Evolutionary conservation across 2,329 filamentous ascomycete genomes (phyloP), one percentile per base, ranked within the genome.

Genomic region (Paramyrothecium sp.): DNA sequence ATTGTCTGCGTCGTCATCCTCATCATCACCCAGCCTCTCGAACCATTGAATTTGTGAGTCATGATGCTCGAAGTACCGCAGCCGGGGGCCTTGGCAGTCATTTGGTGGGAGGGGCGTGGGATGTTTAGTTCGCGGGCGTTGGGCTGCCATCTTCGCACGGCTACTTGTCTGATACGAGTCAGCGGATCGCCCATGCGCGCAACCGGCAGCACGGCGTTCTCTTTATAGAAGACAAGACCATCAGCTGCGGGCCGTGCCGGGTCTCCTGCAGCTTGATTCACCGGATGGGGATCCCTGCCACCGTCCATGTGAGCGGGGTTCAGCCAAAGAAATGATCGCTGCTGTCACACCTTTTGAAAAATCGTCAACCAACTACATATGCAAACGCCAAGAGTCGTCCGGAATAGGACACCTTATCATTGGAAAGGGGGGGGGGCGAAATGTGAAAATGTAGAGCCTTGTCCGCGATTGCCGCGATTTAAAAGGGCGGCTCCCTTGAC

Each of bases 11-110:
- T 55, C 56, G 8, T 52, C 56, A 7, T 63, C 55, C 7, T 56
- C 17, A 34, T 56, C 46, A 10, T 52, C 41, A 21, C 57, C 55
- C 7, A 65, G 49, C 48, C 62, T 61, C 48, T 61, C 62, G 8
- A 63, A 30, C 63, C 63, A 65, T 53, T 61, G 30, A 30, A 65
- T 65, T 1, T n/a, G 54, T 0, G 58, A 61, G n/a, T 51, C 49
- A 23, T 64, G 59, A 38, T 64, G 11, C 19, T 50, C 54, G 52
- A 65, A 64, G 13, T 46, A 4, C 2, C 34, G 3, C 3, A 65
- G 58, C 17, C 63, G 60, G n/a, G 62, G 63, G 3, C 62, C 63
- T 2, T 56, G 23, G 30, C 62, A 65, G 4, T 30, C 26, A 30
- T 30, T 10, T 7, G 51, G 57, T 3, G 63, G 63, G 17, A 65